Percentiles rank a stretch among this genome's conserved stretches.
Evolutionary conservation across 1,139 yeast species (phyloP).

Genomic region (Pichia cactophila): DNA sequence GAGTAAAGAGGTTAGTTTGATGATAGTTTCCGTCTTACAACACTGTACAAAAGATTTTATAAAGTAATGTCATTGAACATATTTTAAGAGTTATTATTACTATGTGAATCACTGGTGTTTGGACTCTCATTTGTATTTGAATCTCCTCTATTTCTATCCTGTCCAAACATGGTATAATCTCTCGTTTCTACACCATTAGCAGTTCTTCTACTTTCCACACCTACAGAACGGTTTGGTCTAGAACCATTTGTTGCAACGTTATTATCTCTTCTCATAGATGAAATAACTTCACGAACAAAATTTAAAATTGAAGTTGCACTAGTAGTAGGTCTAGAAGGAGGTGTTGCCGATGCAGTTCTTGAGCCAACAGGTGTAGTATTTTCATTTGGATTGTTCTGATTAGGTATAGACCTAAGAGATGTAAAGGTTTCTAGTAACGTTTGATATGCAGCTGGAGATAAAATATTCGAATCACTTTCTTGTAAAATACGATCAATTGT

Average conservation of each 20-base stretch:
- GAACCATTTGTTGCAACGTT: not conserved
- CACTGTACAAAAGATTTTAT: not conserved
- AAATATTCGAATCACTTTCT: not conserved
- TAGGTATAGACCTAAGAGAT: not conserved
- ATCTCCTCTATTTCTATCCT: not conserved
- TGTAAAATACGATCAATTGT: not conserved
- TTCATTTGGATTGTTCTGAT: not conserved
- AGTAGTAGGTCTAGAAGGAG: not conserved
- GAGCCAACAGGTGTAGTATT: not conserved
- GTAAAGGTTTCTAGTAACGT: not conserved
- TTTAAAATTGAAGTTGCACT: slow-evolving; percentile 2
- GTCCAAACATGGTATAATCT: slow-evolving; percentile 10
- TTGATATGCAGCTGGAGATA: not conserved
- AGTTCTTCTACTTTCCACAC: slow-evolving; percentile 47
- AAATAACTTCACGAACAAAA: slow-evolving; percentile 11
- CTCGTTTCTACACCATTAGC: slow-evolving; percentile 40
- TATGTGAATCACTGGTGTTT: not conserved
- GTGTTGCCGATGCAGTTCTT: not conserved
- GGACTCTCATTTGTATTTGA: not conserved
- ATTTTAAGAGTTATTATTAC: not conserved
- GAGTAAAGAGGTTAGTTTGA: no score
- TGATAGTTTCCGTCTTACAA: not conserved
- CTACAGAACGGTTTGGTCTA: slow-evolving; percentile 30
- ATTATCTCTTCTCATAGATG: slow-evolving; percentile 3
- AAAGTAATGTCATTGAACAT: not conserved